Evolutionary conservation across 1,284 basidiomycete species (phyloP).

Genomic region (Dichomitus squalens): DNA sequence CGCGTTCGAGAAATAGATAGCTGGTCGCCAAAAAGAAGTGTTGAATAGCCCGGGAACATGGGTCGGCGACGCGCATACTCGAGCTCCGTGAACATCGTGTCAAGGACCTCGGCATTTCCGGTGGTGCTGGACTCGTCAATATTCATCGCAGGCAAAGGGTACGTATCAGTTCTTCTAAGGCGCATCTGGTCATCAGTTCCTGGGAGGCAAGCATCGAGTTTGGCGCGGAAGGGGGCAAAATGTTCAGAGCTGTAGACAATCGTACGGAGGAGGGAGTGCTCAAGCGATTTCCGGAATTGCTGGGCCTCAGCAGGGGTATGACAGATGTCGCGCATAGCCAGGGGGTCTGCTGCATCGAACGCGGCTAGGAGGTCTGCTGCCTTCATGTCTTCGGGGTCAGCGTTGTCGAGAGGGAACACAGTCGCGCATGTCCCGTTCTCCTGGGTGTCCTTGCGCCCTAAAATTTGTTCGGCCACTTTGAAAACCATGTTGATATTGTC

Average conservation of each 20-base stretch:
- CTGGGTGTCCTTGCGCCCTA: conserved; percentile 35
- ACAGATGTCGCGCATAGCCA: conserved; percentile 26
- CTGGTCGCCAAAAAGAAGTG: conserved; percentile 40
- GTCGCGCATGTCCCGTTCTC: conserved; percentile 37
- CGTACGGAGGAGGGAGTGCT: conserved; percentile 35
- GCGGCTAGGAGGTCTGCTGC: conserved; percentile 18
- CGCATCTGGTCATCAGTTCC: conserved; percentile 32
- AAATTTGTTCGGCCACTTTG: conserved; percentile 34
- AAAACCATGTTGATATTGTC: conserved; percentile 41
- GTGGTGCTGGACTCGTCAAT: conserved; percentile 41
- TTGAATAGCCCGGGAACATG: conserved; percentile 21
- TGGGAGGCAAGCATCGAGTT: conserved; percentile 27
- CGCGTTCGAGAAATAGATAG: conserved; percentile 39
- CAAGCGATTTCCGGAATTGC: conserved; percentile 14
- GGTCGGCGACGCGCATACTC: conserved; percentile 14
- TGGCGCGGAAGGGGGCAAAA: conserved; percentile 31
- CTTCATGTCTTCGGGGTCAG: conserved; percentile 25
- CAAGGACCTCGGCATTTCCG: conserved; percentile 39
- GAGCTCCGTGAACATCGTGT: conserved; percentile 34
- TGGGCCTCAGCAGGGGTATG: conserved; percentile 3
- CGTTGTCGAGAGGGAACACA: conserved; percentile 26
- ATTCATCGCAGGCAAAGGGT: conserved; percentile 37
- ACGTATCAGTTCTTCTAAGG: conserved; percentile 33
- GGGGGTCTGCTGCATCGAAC: conserved; percentile 25
- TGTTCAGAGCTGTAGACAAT: conserved; percentile 33